Conservation (phyloP, 345 rosid genomes). For the Citrus sp. region DNA sequence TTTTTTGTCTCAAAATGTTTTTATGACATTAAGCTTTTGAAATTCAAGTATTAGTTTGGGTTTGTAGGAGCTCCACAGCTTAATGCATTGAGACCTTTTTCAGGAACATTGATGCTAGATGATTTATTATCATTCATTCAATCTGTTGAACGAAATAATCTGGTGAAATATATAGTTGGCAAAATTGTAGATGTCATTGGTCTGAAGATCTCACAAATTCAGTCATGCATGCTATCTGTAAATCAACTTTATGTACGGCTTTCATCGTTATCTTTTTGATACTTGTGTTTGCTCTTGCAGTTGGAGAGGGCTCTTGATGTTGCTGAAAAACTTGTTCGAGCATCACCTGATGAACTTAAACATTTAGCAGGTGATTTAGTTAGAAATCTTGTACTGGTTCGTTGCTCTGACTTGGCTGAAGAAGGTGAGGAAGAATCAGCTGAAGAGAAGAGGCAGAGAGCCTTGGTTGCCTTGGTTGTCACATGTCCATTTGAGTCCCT, state of each 20-base stretch:
- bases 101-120: constrained; percentile 4
- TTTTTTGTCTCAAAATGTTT: constrained; percentile 10
- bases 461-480: constrained; percentile 78
- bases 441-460: constrained; percentile 91
- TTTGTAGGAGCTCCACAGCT: constrained; percentile 7
- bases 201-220: neutral
- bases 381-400: constrained; percentile 81
- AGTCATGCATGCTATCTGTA: neutral
- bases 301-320: constrained; percentile 83
- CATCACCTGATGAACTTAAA: constrained; percentile 87
- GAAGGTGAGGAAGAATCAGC: constrained; percentile 97
- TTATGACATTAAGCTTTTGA: neutral
- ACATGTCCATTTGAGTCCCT: constrained; percentile 77
- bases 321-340: constrained; percentile 89
- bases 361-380: constrained; percentile 75
- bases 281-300: constrained; percentile 34
- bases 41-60: neutral
- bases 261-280: neutral
- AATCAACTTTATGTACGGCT: neutral
- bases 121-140: neutral
- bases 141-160: neutral
- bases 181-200: neutral
- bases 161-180: neutral
- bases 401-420: constrained; percentile 78
- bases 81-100: constrained; percentile 5